Conservation (phyloP, 2,329 filamentous ascomycete genomes). For the Fusarium coicis region DNA sequence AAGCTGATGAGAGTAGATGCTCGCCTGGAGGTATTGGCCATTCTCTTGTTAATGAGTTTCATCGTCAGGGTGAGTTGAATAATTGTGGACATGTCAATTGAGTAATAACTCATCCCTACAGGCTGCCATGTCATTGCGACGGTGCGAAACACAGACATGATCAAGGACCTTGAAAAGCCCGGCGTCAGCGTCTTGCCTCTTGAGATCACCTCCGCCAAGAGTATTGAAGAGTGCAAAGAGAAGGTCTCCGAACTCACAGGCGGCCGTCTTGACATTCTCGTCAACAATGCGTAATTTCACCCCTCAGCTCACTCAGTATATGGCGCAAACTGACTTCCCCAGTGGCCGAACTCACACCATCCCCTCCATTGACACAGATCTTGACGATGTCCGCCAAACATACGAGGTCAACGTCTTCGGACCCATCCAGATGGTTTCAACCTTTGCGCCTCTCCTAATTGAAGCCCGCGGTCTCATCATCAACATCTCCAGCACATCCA, state of each 20-base stretch:
- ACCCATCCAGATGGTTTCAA: constrained; percentile 65
- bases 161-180: constrained; percentile 56
- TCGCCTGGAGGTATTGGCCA: constrained; percentile 69
- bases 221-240: constrained; percentile 60
- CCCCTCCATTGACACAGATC: constrained; percentile 62
- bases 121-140: constrained; percentile 65
- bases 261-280: constrained; percentile 66
- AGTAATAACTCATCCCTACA: neutral
- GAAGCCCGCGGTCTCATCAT: constrained; percentile 62
- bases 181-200: constrained; percentile 63
- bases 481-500: constrained; percentile 65
- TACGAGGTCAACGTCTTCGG: constrained; percentile 69
- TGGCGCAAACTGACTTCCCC: neutral
- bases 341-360: constrained; percentile 64
- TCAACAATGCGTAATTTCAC: constrained; percentile 66
- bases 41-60: constrained; percentile 64
- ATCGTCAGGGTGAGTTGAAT: constrained; percentile 56
- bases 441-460: constrained; percentile 62
- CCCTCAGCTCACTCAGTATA: neutral
- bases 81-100: rapidly evolving
- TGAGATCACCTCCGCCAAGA: constrained; percentile 64
- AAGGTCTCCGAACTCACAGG: constrained; percentile 60
- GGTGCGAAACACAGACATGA: constrained; percentile 61
- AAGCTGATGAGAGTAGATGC: constrained; percentile 54
- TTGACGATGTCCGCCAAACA: constrained; percentile 63